Evolutionary conservation across 1,139 yeast genomes (phyloP).

Genomic region (Suzukiozyma palmioleophila): DNA sequence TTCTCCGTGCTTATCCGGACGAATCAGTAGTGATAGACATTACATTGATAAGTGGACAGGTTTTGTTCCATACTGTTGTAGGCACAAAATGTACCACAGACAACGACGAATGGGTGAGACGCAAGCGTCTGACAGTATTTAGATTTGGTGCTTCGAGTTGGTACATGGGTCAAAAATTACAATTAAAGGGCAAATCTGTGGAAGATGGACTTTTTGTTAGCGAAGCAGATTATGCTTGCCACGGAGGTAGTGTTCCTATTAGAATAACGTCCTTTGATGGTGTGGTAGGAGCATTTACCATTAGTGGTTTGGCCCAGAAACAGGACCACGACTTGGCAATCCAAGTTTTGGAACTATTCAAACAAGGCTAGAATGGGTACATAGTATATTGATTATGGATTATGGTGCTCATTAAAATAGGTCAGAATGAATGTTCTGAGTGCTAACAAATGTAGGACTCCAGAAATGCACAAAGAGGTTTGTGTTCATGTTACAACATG

Average conservation of each 20-base stretch:
- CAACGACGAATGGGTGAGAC: slow-evolving; percentile 55
- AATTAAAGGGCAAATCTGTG: slow-evolving; percentile 21
- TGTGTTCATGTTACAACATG: too few species aligned
- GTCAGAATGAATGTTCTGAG: too few species aligned
- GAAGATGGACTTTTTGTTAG: slow-evolving; percentile 40
- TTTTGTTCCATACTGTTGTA: slow-evolving; percentile 48
- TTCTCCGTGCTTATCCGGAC: slow-evolving; percentile 16
- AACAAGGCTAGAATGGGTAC: background rate
- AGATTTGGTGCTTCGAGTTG: slow-evolving; percentile 53
- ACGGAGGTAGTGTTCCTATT: slow-evolving; percentile 63
- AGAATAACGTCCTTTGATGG: slow-evolving; percentile 40
- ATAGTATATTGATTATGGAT: too few species aligned
- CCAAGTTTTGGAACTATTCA: slow-evolving; percentile 12
- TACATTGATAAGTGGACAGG: slow-evolving; percentile 45
- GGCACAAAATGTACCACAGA: slow-evolving; percentile 42
- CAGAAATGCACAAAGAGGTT: too few species aligned
- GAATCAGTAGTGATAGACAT: slow-evolving; percentile 49
- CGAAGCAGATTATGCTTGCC: slow-evolving; percentile 49
- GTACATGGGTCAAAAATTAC: slow-evolving; percentile 47
- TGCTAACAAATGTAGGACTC: too few species aligned
- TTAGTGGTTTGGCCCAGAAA: slow-evolving; percentile 53
- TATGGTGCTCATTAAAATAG: too few species aligned
- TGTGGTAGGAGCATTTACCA: slow-evolving; percentile 52
- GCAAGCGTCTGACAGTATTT: slow-evolving; percentile 50
- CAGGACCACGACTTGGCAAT: slow-evolving; percentile 44